phyloP scores from a whole-genome alignment of 1,284 basidiomycete species.

The Sparassis latifolia region DNA sequence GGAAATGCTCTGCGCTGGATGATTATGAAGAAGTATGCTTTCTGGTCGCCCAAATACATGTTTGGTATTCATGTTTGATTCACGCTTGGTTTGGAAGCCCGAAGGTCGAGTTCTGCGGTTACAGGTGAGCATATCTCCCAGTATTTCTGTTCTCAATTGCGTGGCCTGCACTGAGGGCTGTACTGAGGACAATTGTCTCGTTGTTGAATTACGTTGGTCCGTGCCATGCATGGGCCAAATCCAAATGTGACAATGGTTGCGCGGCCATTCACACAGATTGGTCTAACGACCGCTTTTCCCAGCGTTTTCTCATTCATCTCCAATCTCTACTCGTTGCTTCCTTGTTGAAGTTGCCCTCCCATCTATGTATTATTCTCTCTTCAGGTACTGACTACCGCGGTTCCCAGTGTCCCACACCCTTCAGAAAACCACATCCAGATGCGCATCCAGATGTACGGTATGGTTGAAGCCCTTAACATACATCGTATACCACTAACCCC shows the following conservation, averaged over 20 bases:
- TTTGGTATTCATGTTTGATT: not conserved
- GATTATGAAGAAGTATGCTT: slow-evolving; percentile 94
- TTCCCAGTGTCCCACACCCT: slow-evolving; percentile 83
- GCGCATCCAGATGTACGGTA: slow-evolving; percentile 98
- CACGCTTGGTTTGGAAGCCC: slow-evolving; percentile 47
- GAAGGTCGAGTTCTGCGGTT: slow-evolving; percentile 98
- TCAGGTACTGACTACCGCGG: not conserved
- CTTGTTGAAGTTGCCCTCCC: too few relatives aligned
- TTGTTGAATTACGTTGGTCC: too few relatives aligned
- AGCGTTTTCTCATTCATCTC: too few relatives aligned
- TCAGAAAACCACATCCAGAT: slow-evolving; percentile 95
- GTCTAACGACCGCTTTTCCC: too few relatives aligned
- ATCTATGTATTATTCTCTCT: too few relatives aligned
- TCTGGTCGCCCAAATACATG: slow-evolving; percentile 2
- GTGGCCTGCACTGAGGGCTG: too few relatives aligned
- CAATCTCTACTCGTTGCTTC: too few relatives aligned
- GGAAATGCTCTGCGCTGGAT: slow-evolving; percentile 96
- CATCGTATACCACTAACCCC: not conserved
- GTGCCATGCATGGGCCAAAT: too few relatives aligned
- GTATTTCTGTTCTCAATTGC: slow-evolving; percentile 1
- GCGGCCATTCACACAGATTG: too few relatives aligned
- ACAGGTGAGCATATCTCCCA: slow-evolving; percentile 55
- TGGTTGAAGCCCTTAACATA: slow-evolving; percentile 29
- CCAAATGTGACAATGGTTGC: too few relatives aligned
- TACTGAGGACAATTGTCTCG: too few relatives aligned